Base-by-base conservation (phyloP, 2,329 filamentous ascomycete genomes). In the Neobulgaria alba region DNA sequence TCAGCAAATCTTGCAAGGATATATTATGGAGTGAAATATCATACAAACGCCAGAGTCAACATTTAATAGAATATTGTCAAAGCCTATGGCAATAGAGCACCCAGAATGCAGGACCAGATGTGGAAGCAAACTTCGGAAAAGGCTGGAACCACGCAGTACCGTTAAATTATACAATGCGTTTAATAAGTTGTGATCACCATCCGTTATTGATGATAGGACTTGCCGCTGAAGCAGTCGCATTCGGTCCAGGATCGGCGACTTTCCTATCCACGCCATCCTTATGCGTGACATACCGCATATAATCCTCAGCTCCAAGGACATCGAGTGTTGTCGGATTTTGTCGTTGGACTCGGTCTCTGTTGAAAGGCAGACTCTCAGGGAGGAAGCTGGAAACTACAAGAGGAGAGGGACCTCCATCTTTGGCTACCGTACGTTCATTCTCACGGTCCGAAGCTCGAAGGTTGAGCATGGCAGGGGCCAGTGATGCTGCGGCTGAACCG, bases 401-500 rank as follows among this genome's bases (percentile, higher is more conserved):
- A 5, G 18, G 33, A 12, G 33, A 35, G 20, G 20, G 12, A 20
- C 16, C n/a, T 9, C 33, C 19, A 12, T 26, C 23, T 12, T 26
- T 26, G 12, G 12, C 7, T 7, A 26, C 16, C 3, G 21, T 15
- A 16, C 34, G 29, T 15, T 52, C 47, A 16, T 12, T 7, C 12
- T 46, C 45, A 33, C 41, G 44, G 5, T 46, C 45, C 4, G 33
- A 8, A 9, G 20, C 26, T 10, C 36, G 15, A 32, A 41, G 20
- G 23, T 45, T 50, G 20, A 48, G 42, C 32, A 49, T 51, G 18
- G 49, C 43, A 19, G 58, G 57, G 29, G 51, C 49, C 10, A 60
- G 53, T 35, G 57, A 59, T 18, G 57, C 57, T 39, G 49, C 51
- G 15, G 59, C 58, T 35, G 54, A 54, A 20, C 57, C 59, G 29